Base-by-base conservation (phyloP, 495 filamentous ascomycete genomes). In the Apiosordaria backusii region DNA sequence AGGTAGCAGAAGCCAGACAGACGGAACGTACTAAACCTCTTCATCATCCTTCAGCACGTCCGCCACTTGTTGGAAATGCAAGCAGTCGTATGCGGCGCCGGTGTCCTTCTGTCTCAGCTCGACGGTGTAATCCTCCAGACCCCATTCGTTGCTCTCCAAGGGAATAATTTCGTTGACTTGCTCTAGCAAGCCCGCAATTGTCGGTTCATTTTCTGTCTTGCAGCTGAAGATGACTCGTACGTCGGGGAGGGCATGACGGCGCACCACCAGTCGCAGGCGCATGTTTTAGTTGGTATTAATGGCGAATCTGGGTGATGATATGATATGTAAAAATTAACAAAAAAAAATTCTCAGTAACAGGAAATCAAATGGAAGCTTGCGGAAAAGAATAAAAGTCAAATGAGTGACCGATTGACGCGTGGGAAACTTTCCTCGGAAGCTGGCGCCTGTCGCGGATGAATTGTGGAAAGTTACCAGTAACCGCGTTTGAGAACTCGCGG, bases 121-220 rank as follows among this genome's bases (percentile, higher is more conserved):
- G 27, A 97, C 93, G 19, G 86, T 87, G 77, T 99, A 99, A 72
- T 98, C 92, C 71, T 99, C 95, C 25, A 98, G 72, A 1, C 93
- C 95, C 90, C 90, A 97, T 65, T 89, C 84, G 62, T 78, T 85
- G 52, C 89, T 89, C 75, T 97, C 95, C 1, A 99, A 83, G 1
- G 93, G 93, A 7, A 97, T 79, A 24, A 91, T 83, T 45, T 92
- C 87, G 72, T 96, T 93, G 59, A 99, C 81, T 62, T 91, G 86
- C 67, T 93, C 90, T 54, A 98, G 81, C 0, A 99, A 83, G 62
- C 90, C 88, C n/a, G 91, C 85, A 62, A 97, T 82, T 0, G 92
- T 96, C 19, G 81, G 77, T 57, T 86, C 85, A 19, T 79, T 81
- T 10, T 82, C 83, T 64, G 84, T 81, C 19, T 80, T 74, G 61